Evolutionary conservation across 345 rosid species (phyloP), one percentile per base, ranked within the genome.

Genomic region (Acer saccharum): DNA sequence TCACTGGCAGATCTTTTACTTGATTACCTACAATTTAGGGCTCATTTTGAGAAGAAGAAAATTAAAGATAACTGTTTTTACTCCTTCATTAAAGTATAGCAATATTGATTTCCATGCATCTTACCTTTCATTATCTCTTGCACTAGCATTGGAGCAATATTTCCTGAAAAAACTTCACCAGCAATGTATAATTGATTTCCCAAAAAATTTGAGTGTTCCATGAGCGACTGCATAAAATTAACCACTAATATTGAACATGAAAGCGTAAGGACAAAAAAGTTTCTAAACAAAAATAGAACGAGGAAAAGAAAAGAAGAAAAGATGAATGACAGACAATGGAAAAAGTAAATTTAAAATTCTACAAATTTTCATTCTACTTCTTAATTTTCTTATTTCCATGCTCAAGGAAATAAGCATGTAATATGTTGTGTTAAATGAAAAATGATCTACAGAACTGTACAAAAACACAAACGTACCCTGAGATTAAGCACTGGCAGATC

Each of bases 161-260:
- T 76, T 48, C 83, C 85, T 5, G 85, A 83, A 64, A 79, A 83
- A 12, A 78, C 77, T 69, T 80, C 64, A 46, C 85, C 85, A 21
- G 72, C 83, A 39, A 83, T 60, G 65, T 83, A 83, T 17, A 79
- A 16, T 64, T 41, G 76, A 41, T 61, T 80, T 21, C 74, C 75
- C 43, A 79, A 21, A 48, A 60, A 82, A 57, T 79, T 71, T 14
- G 82, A 74, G 65, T 82, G 85, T 55, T 41, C 61, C 23, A 48
- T 32, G 10, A 82, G 29, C 85, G 82, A 82, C 85, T 82, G 68
- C 21, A 46, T 48, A 25, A 67, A 11, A 60, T 16, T 11, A 20
- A 44, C 8, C 9, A 6, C 29, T 27, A 27, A 27, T 27, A 27
- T 27, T 27, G 29, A 27, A 27, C 29, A 1, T 27, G 29, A 1